These are phyloP conservation scores for Blastobotrys elegans DNA, from an alignment of 1,139 yeast species.

Conservation along the genomic window DNA sequence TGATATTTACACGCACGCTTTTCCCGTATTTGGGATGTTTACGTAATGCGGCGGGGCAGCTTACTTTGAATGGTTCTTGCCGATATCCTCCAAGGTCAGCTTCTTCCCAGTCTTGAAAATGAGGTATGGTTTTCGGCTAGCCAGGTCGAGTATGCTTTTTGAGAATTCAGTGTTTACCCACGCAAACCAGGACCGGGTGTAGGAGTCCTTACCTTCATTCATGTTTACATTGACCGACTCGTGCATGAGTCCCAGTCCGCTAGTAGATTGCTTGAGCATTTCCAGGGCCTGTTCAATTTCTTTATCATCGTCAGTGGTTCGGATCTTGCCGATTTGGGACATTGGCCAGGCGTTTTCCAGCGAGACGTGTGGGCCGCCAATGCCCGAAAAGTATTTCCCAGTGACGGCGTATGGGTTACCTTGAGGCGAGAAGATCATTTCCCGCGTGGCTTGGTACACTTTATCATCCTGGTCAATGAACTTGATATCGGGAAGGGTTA, in stretches of 20 bases:
- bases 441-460: slow-evolving; percentile 69
- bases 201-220: slow-evolving; percentile 30
- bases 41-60: not conserved
- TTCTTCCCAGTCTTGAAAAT: slow-evolving; percentile 42
- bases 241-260: slow-evolving; percentile 75
- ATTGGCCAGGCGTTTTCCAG: slow-evolving; percentile 84
- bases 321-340: slow-evolving; percentile 67
- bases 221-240: slow-evolving; percentile 70
- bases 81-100: slow-evolving; percentile 4
- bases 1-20: slow-evolving; percentile 7
- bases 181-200: slow-evolving; percentile 82
- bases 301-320: slow-evolving; percentile 67
- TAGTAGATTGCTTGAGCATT: slow-evolving; percentile 57
- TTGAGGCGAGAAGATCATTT: slow-evolving; percentile 58
- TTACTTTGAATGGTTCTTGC: not conserved
- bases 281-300: slow-evolving; percentile 55
- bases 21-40: not conserved
- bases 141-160: slow-evolving; percentile 70
- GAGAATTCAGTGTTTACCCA: slow-evolving; percentile 95
- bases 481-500: slow-evolving; percentile 76
- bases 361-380: slow-evolving; percentile 92
- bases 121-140: slow-evolving; percentile 67
- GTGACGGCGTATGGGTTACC: slow-evolving; percentile 75
- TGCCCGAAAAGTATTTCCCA: slow-evolving; percentile 63
- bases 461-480: slow-evolving; percentile 47